These are phyloP conservation scores for Trichopus zeylanicus DNA, from an alignment of 116 monocot species.

Conservation along the genomic window DNA sequence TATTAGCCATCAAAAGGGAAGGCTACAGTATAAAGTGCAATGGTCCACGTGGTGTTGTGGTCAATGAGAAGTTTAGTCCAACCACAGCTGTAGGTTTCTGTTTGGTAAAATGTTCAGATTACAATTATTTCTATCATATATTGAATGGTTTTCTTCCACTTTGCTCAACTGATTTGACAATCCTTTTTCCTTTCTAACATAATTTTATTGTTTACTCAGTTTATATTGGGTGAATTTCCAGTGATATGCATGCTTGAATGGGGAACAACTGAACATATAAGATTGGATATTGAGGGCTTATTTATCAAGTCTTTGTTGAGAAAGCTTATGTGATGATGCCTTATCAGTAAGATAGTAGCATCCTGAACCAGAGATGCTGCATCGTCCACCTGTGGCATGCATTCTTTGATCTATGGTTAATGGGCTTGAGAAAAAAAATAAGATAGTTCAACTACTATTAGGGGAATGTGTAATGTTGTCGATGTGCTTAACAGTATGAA, in stretches of 20 bases:
- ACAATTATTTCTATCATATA: too few relatives aligned
- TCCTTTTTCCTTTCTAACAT: not conserved
- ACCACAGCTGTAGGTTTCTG: slow-evolving; percentile 25
- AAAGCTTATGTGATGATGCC: not conserved
- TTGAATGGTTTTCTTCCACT: too few relatives aligned
- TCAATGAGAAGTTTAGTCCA: slow-evolving; percentile 55
- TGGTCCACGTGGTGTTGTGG: slow-evolving; percentile 47
- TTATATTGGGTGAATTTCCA: too few relatives aligned
- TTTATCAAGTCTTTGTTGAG: not conserved
- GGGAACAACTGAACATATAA: not conserved
- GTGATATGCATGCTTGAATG: too few relatives aligned
- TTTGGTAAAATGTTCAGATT: not conserved
- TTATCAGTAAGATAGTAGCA: not conserved
- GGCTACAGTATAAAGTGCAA: slow-evolving; percentile 64
- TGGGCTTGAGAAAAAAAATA: not conserved
- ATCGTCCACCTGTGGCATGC: not conserved
- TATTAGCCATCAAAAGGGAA: slow-evolving; percentile 58
- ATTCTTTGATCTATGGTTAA: not conserved
- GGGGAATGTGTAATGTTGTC: not conserved
- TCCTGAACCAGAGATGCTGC: not conserved
- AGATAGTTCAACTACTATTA: not conserved
- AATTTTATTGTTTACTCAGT: not conserved
- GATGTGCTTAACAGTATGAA: not conserved
- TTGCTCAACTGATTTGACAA: not conserved
- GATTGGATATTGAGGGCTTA: not conserved